Conservation (phyloP, 257 asterid species). For the Nicotiana tomentosiformis region DNA sequence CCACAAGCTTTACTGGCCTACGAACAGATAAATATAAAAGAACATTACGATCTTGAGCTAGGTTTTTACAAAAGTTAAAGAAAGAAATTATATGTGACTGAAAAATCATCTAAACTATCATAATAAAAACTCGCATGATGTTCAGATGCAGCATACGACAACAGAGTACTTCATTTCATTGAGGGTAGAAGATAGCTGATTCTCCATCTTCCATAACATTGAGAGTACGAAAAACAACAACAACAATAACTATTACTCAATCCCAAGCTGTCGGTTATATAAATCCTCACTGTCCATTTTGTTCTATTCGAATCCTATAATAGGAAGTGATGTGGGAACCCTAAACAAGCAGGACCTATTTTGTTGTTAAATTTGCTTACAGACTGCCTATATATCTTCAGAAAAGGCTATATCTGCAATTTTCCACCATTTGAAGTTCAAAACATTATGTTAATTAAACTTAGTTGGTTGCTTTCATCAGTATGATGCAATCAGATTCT, state of each 20-base stretch:
- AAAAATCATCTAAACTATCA: neutral
- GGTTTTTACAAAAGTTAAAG: neutral
- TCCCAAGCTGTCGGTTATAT: neutral
- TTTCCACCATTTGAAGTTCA: neutral
- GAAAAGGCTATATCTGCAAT: neutral
- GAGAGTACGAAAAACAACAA: neutral
- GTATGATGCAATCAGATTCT: neutral
- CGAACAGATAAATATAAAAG: constrained; percentile 2
- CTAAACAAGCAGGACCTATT: neutral
- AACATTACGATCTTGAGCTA: neutral
- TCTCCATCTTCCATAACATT: neutral
- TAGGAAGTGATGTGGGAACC: neutral
- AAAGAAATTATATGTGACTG: neutral
- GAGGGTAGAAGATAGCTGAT: neutral
- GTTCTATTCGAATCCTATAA: neutral
- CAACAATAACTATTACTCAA: neutral
- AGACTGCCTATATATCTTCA: neutral
- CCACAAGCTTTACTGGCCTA: constrained; percentile 85
- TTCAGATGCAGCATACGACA: neutral
- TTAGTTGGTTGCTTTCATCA: neutral
- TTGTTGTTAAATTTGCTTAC: neutral
- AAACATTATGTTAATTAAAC: neutral
- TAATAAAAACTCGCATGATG: neutral
- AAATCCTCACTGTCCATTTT: neutral
- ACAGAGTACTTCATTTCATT: neutral